Evolutionary conservation across 148 eudicot species (phyloP).

Genomic region (Camellia lanceoleosa): DNA sequence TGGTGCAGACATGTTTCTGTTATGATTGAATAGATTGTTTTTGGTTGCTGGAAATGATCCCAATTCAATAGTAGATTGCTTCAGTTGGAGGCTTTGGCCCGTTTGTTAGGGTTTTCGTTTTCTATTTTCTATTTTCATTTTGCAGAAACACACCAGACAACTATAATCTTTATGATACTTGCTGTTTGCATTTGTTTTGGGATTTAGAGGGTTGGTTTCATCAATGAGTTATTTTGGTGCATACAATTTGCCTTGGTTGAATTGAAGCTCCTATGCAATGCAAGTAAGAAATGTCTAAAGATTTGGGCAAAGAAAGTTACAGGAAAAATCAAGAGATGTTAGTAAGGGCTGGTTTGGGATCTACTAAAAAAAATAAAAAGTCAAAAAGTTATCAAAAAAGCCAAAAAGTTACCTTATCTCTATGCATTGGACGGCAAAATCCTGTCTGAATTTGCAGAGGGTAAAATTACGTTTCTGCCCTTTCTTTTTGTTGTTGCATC

Average conservation of each 20-base stretch:
- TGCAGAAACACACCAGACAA: background rate
- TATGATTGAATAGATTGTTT: background rate
- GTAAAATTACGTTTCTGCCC: no score
- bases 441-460: no score
- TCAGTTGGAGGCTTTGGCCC: background rate
- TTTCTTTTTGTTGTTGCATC: no score
- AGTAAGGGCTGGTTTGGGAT: no score
- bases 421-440: no score
- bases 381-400: no score
- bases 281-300: background rate
- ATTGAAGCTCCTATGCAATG: background rate
- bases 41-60: background rate
- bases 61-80: background rate
- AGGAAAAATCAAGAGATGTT: background rate
- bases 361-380: no score
- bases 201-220: background rate
- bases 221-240: conserved; percentile 7
- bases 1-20: background rate
- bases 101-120: no score
- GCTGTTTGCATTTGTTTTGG: background rate
- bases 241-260: background rate
- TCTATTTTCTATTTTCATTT: no score
- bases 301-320: background rate
- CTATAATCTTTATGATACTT: background rate
- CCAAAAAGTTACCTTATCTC: no score